Evolutionary conservation across 2,329 filamentous ascomycete species (phyloP).

Genomic region (Arthrobotrys pseudoclavata): DNA sequence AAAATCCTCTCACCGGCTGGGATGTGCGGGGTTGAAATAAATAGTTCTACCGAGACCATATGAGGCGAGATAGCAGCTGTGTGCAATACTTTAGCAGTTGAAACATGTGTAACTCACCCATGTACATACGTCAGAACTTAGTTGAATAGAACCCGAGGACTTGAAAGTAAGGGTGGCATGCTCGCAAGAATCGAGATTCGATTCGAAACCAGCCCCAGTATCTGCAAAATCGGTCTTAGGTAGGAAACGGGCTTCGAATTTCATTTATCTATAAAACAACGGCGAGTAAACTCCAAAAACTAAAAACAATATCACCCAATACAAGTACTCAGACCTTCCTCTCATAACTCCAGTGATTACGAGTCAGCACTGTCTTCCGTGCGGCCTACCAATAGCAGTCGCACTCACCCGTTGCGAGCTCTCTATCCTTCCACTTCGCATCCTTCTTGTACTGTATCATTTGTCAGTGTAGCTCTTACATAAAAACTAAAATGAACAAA

Average conservation of each 20-base stretch:
- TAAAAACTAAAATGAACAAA: neutral
- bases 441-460: constrained; percentile 34
- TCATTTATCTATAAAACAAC: neutral
- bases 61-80: neutral
- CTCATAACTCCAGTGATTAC: neutral
- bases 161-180: no score
- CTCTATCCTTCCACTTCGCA: constrained; percentile 28
- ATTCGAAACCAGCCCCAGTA: no score
- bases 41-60: neutral
- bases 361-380: neutral
- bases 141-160: no score
- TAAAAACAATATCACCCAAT: neutral
- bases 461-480: neutral
- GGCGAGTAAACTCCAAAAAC: constrained; percentile 11
- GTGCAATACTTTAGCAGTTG: no score
- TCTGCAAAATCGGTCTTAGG: no score
- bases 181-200: no score
- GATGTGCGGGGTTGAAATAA: neutral
- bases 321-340: neutral
- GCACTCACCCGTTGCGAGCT: constrained; percentile 23
- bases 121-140: neutral
- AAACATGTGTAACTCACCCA: neutral
- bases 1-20: neutral
- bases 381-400: constrained; percentile 8
- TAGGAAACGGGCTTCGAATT: neutral